These are phyloP conservation scores for Fraxinus nigra DNA, from an alignment of 305 asterid genomes.

Conservation along the genomic window DNA sequence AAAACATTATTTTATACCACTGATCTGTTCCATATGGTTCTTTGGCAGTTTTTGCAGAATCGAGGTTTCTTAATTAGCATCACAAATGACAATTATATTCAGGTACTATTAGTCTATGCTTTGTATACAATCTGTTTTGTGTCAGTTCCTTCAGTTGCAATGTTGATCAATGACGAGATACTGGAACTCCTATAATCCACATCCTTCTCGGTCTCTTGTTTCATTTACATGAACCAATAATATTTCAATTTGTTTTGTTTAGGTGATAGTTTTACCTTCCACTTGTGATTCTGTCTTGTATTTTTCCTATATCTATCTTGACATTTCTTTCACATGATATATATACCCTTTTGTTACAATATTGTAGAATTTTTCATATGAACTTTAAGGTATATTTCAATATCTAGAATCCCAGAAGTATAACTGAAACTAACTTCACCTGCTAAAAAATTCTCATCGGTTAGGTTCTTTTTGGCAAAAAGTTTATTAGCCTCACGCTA, in stretches of 20 bases:
- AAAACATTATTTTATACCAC: slow-evolving; percentile 11
- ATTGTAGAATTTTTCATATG: neutral
- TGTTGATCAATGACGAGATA: neutral
- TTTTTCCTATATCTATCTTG: neutral
- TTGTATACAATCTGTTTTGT: neutral
- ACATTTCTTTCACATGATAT: neutral
- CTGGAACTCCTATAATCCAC: neutral
- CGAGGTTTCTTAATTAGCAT: slow-evolving; percentile 78
- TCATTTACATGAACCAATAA: neutral
- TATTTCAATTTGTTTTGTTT: neutral
- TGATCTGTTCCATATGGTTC: slow-evolving; percentile 22
- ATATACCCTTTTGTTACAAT: neutral
- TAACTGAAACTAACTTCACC: neutral
- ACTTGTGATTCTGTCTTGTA: neutral
- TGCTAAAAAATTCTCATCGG: neutral
- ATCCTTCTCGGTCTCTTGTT: neutral
- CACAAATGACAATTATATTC: slow-evolving; percentile 71
- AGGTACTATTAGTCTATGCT: slow-evolving; percentile 40
- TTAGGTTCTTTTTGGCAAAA: neutral
- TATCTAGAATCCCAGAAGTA: neutral
- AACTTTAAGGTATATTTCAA: neutral
- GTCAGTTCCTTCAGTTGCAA: neutral
- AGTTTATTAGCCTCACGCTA: neutral
- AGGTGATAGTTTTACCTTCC: neutral
- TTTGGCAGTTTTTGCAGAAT: slow-evolving; percentile 81